Percentiles rank a stretch among this genome's conserved stretches.
Evolutionary conservation across 257 asterid species (phyloP).

Genomic region (Pogostemon cablin): DNA sequence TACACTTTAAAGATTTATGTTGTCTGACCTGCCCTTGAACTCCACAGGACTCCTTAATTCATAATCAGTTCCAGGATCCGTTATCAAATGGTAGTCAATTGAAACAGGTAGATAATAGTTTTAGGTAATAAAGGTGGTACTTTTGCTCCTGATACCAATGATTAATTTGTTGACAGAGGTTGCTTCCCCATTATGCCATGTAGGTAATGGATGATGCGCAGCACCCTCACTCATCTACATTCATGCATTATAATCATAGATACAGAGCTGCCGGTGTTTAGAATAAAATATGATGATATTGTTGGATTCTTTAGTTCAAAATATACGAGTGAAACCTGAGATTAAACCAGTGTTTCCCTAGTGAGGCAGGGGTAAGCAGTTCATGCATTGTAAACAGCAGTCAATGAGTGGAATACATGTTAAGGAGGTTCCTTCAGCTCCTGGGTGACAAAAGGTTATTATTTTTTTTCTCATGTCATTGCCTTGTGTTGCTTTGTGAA

Average conservation of each 20-base stretch:
- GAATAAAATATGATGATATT: conserved; percentile 17
- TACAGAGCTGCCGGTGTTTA: conserved; percentile 59
- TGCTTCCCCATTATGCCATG: conserved; percentile 36
- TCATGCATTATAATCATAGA: conserved; percentile 52
- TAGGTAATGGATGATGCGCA: conserved; percentile 57
- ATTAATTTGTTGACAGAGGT: conserved; percentile 28
- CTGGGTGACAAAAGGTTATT: conserved; percentile 30
- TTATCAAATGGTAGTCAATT: conserved; percentile 49
- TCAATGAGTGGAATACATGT: conserved; percentile 18
- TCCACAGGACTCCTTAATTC: conserved; percentile 54
- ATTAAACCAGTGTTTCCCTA: conserved; percentile 21
- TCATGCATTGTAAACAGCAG: conserved; percentile 16
- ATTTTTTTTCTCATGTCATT: conserved; percentile 21
- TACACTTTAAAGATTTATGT: neutral
- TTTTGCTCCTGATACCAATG: conserved; percentile 17
- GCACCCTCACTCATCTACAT: conserved; percentile 51
- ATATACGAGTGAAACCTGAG: conserved; percentile 7
- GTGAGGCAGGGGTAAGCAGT: conserved; percentile 26
- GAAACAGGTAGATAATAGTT: conserved; percentile 50
- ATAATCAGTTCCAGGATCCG: conserved; percentile 56
- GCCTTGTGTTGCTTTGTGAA: neutral
- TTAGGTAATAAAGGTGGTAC: conserved; percentile 13
- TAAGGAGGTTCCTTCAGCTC: conserved; percentile 19
- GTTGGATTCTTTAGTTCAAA: conserved; percentile 15
- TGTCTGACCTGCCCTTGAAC: conserved; percentile 16